Percentiles rank a stretch among this genome's conserved stretches.
These are phyloP conservation scores for Ceratobasidium sp. DNA, from an alignment of 1,284 basidiomycete species.

Conservation along the genomic window DNA sequence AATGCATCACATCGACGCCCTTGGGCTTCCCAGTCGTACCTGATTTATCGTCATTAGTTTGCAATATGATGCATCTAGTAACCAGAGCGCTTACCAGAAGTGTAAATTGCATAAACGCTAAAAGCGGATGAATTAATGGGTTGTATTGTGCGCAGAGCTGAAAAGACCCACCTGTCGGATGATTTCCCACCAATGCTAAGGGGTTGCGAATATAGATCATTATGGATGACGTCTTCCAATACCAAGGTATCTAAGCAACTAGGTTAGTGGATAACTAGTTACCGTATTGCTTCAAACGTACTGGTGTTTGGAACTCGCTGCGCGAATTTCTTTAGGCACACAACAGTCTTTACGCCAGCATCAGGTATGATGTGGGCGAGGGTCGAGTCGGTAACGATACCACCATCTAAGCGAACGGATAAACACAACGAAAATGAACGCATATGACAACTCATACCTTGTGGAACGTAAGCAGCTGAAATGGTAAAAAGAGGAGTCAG, in stretches of 20 bases:
- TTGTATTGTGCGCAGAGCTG: constrained; percentile 46
- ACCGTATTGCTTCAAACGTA: constrained; percentile 22
- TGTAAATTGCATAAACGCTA: constrained; percentile 65
- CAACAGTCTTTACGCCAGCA: constrained; percentile 55
- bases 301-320: constrained; percentile 50
- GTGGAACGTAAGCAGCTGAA: constrained; percentile 57
- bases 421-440: neutral
- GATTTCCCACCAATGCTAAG: constrained; percentile 2
- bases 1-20: constrained; percentile 64
- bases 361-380: constrained; percentile 61
- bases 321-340: constrained; percentile 57
- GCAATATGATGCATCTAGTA: neutral
- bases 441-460: neutral
- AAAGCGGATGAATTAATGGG: constrained; percentile 45
- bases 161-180: constrained; percentile 37
- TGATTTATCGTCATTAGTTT: constrained; percentile 42
- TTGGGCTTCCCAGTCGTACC: constrained; percentile 66
- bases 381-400: constrained; percentile 61
- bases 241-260: constrained; percentile 39
- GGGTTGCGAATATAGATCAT: constrained; percentile 47
- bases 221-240: constrained; percentile 53
- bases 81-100: constrained; percentile 56
- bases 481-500: neutral
- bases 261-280: constrained; percentile 46
- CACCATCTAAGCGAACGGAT: constrained; percentile 54